A percentile compares a stretch with the other conserved stretches of the same genome.
phyloP scores from a whole-genome alignment of 2,329 filamentous ascomycete species.

The Leptoxyphium fumago region DNA sequence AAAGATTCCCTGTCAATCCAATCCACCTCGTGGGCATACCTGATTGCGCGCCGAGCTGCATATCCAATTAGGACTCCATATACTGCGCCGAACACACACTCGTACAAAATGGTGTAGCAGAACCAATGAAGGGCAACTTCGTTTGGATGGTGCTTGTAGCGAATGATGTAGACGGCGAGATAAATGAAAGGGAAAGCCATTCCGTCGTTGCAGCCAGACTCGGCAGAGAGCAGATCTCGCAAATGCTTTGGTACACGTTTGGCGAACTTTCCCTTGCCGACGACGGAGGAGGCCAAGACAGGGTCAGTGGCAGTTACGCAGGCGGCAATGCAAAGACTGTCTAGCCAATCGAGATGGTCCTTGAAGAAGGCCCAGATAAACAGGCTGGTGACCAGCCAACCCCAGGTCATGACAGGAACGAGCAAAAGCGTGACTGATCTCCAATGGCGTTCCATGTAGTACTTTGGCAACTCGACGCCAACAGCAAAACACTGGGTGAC shows the following conservation, averaged over 20 bases:
- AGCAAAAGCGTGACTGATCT: constrained; percentile 76
- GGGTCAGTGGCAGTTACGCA: constrained; percentile 97
- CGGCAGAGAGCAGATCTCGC: constrained; percentile 83
- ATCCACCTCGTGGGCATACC: constrained; percentile 67
- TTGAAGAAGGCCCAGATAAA: constrained; percentile 86
- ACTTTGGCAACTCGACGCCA: constrained; percentile 77
- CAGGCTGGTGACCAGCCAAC: constrained; percentile 83
- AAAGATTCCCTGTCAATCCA: constrained; percentile 94
- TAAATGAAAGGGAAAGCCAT: constrained; percentile 99
- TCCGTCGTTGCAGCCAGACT: constrained; percentile 97
- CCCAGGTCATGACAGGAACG: constrained; percentile 92
- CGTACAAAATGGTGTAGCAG: constrained; percentile 79
- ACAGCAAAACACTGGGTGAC: constrained; percentile 89
- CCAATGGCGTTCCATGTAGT: constrained; percentile 98
- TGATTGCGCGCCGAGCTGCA: constrained; percentile 78
- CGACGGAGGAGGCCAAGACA: constrained; percentile 90
- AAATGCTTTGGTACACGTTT: constrained; percentile 96
- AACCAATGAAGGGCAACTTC: constrained; percentile 75
- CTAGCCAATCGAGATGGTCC: constrained; percentile 66
- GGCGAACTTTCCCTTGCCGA: constrained; percentile 97
- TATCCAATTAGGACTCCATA: constrained; percentile 84
- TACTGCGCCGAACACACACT: constrained; percentile 83
- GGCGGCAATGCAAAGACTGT: constrained; percentile 72
- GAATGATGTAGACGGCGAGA: constrained; percentile 75
- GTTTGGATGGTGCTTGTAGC: constrained; percentile 54